Evolutionary conservation across 1,284 basidiomycete genomes (phyloP), one percentile per base, ranked within the genome.

Genomic region (Pseudozyma hubeiensis): DNA sequence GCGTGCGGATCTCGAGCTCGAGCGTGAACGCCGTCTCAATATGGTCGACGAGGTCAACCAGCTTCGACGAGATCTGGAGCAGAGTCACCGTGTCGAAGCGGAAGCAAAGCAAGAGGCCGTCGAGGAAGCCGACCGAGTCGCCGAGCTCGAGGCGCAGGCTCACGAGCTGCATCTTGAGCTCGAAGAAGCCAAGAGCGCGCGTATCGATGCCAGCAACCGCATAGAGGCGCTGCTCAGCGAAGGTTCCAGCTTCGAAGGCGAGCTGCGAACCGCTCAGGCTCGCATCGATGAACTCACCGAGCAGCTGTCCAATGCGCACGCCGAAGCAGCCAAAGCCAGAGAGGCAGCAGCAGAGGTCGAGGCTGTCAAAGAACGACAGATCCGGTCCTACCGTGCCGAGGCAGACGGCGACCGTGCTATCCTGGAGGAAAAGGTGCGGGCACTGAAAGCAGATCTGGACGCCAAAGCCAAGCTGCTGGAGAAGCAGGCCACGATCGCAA

Each of bases 341-440:
- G 77, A 81, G 37, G 53, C 72, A 7, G 65, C 71, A 24, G 58
- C 67, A 0, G 79, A 81, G 41, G 69, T 75, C 43, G 80, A 81
- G 40, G 57, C 54, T 4, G 57, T 67, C 37, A 75, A 73, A 39
- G 80, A 81, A 44, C 65, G 69, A 10, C 69, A 75, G 35, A 69
- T 81, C 11, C 66, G 80, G 11, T 68, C 70, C 7, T 65, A 79
- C 47, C 71, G 78, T 17, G 80, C 79, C 16, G 80, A 81, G 54
- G 79, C 78, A 7, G 80, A 81, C 40, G 77, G 78, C 5, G 80
- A 81, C 52, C 74, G 79, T 7, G 80, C 80, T 8, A 81, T 81
- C 16, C 49, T 82, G 31, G 80, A 82, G 53, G 80, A 81, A 63
- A 75, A 65, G 29, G 59, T 82, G 31, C 52, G 74, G 11, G 66